Evolutionary conservation across 306 rosid genomes (phyloP).

Genomic region (Delonix regia): DNA sequence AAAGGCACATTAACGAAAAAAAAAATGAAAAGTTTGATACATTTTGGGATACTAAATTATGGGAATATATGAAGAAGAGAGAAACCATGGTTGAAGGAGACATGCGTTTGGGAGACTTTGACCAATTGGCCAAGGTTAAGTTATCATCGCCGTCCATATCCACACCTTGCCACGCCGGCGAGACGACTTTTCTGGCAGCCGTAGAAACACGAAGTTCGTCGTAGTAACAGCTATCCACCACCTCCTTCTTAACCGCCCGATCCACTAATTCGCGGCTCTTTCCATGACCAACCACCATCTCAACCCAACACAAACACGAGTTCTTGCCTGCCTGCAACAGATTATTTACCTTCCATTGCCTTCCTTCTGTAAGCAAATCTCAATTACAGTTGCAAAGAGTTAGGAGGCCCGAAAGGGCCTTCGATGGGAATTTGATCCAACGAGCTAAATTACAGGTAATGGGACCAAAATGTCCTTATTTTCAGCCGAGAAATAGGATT

Average conservation of each 20-base stretch:
- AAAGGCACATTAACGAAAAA: not conserved
- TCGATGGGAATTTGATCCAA: not conserved
- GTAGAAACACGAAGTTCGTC: not conserved
- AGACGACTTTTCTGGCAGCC: not conserved
- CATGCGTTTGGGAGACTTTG: slow-evolving; percentile 29
- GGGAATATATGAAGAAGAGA: not conserved
- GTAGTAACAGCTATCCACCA: not conserved
- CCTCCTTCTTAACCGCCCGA: slow-evolving; percentile 17
- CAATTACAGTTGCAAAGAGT: not conserved
- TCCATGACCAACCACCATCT: not conserved
- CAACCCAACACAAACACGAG: not conserved
- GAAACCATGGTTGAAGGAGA: slow-evolving; percentile 31
- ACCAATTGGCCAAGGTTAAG: slow-evolving; percentile 38
- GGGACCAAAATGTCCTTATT: not conserved
- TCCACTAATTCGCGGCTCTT: slow-evolving; percentile 12
- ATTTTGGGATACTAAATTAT: not conserved
- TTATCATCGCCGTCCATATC: slow-evolving; percentile 12
- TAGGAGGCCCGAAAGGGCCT: not conserved
- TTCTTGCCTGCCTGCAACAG: not conserved
- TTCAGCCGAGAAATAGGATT: not conserved
- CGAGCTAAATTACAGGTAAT: not conserved
- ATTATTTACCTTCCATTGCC: not conserved
- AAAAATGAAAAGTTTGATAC: not conserved
- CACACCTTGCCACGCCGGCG: not conserved
- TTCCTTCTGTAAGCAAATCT: not conserved